A percentile compares a stretch with the other conserved stretches of the same genome.
phyloP scores from a whole-genome alignment of 192 early-diverging fungal species.

The Coemansia sp. region DNA sequence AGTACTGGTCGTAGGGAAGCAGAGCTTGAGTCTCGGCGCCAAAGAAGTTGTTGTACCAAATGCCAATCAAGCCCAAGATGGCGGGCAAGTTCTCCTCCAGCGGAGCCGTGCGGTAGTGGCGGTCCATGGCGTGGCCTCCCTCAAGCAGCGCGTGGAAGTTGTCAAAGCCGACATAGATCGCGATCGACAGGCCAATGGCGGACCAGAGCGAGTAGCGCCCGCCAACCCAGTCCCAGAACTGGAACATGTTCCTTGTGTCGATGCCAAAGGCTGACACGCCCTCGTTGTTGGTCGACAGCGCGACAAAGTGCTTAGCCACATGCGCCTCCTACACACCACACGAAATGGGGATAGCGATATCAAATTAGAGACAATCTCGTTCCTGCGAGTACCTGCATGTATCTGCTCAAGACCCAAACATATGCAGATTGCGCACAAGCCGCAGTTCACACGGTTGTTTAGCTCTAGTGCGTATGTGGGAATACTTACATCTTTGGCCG shows the following conservation, averaged over 20 bases:
- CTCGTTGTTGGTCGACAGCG: conserved; percentile 93
- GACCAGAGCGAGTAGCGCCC: conserved; percentile 99
- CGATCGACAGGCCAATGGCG: conserved; percentile 97
- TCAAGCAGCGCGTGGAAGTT: conserved; percentile 90
- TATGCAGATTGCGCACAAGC: not conserved
- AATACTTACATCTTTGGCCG: conserved; percentile 72
- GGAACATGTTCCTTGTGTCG: conserved; percentile 97
- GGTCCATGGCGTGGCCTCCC: conserved; percentile 96
- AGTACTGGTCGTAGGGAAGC: conserved; percentile 98
- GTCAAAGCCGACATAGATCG: conserved; percentile 91
- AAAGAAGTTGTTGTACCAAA: conserved; percentile 99
- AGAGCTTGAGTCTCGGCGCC: conserved; percentile 92
- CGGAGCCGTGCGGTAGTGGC: conserved; percentile 90
- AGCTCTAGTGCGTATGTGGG: not conserved
- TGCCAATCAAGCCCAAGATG: conserved; percentile 82
- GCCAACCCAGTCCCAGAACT: conserved; percentile 99
- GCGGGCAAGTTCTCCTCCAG: conserved; percentile 94
- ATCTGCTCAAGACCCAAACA: conserved; percentile 6
- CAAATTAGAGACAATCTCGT: not conserved
- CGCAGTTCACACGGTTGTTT: not conserved
- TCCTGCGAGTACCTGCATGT: conserved; percentile 7
- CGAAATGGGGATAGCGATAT: not conserved
- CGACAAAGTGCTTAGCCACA: conserved; percentile 99
- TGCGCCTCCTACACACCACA: conserved; percentile 59
- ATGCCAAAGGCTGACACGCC: conserved; percentile 93